These are phyloP conservation scores for Eucalyptus sideroxylon DNA, from an alignment of 345 rosid genomes.

Conservation along the genomic window DNA sequence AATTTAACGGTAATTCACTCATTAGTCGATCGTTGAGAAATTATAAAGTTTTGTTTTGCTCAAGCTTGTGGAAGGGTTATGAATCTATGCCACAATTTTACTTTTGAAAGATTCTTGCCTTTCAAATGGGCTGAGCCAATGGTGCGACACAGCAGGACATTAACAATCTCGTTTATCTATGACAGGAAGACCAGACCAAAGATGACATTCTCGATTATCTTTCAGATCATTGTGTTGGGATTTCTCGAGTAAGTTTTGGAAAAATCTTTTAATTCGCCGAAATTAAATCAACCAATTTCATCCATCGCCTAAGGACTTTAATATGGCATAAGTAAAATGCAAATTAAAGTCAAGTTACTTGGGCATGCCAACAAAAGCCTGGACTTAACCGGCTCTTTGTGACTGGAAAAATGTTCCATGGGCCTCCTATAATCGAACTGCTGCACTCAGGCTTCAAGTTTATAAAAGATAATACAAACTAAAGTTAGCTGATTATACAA, in stretches of 20 bases:
- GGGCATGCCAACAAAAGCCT: neutral
- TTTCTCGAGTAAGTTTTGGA: constrained; percentile 50
- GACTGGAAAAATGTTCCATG: neutral
- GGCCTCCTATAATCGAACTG: neutral
- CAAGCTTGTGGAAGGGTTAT: neutral
- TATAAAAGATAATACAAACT: too few species aligned
- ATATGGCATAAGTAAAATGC: neutral
- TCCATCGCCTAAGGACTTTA: neutral
- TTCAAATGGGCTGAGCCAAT: neutral
- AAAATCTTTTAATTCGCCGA: neutral
- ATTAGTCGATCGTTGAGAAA: neutral
- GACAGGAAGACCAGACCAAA: constrained; percentile 70
- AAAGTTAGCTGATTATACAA: neutral
- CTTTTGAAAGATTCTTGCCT: neutral
- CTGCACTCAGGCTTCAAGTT: too few species aligned
- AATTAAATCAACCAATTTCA: neutral
- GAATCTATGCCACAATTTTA: neutral
- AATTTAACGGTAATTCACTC: neutral
- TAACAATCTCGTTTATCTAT: neutral
- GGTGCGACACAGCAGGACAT: neutral
- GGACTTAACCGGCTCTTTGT: neutral
- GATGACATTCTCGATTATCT: constrained; percentile 50
- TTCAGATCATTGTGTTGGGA: constrained; percentile 49
- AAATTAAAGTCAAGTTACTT: neutral
- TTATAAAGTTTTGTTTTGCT: neutral